These are phyloP conservation scores for Pseudopediastrum boryanum DNA, from an alignment of 139 green algal species.

Conservation along the genomic window DNA sequence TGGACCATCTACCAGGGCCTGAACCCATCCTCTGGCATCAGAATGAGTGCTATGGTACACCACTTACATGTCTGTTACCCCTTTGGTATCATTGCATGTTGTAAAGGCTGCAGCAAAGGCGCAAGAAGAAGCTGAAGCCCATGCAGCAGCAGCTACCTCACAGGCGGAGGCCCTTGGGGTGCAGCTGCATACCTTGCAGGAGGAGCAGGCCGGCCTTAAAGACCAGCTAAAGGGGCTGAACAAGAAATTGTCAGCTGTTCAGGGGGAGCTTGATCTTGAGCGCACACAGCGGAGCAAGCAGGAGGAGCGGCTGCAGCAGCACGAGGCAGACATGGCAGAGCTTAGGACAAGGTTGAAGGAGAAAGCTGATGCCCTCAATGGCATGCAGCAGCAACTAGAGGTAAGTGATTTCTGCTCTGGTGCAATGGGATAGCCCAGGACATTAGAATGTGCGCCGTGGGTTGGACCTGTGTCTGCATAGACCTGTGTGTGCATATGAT, in stretches of 20 bases:
- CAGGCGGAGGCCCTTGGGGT: not conserved
- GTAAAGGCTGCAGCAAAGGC: not conserved
- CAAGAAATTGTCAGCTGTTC: slow-evolving; percentile 7
- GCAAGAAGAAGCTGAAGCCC: not conserved
- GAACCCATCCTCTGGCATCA: too few species aligned
- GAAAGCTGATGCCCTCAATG: slow-evolving; percentile 34
- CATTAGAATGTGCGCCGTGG: too few species aligned
- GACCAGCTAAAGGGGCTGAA: slow-evolving; percentile 29
- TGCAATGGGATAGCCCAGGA: too few species aligned
- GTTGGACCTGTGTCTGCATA: too few species aligned
- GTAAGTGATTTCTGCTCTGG: too few species aligned
- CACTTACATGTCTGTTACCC: too few species aligned
- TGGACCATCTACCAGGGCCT: too few species aligned
- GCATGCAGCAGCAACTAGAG: slow-evolving; percentile 2
- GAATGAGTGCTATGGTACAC: too few species aligned
- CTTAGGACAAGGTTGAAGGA: slow-evolving; percentile 37
- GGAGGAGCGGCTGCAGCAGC: slow-evolving; percentile 17
- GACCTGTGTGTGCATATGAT: too few species aligned
- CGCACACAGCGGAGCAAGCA: not conserved
- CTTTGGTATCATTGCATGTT: too few species aligned
- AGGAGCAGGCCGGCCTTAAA: slow-evolving; percentile 6
- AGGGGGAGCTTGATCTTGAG: slow-evolving; percentile 36
- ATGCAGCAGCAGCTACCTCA: slow-evolving; percentile 9
- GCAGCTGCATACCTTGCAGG: slow-evolving; percentile 5
- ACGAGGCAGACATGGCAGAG: slow-evolving; percentile 30